Evolutionary conservation across 306 rosid genomes (phyloP), one percentile per base, ranked within the genome.

Genomic region (Potentilla sterilis): DNA sequence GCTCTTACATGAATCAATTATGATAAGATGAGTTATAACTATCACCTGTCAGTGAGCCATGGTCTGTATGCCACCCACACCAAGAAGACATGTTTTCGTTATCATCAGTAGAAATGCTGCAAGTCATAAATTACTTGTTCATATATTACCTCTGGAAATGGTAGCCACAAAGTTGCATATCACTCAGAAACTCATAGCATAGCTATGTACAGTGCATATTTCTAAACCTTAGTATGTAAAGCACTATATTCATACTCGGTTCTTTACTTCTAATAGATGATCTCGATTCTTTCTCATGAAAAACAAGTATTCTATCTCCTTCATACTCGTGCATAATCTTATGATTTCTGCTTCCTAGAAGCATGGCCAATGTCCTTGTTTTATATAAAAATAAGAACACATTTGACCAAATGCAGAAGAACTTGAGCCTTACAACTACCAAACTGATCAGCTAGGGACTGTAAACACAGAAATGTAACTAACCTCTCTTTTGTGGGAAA

Each of bases 11-110:
- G 73, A 58, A 58, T 44, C 43, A 32, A 72, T 34, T 19, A 52
- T 24, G 13, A 34, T 16, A 14, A 61, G 19, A 66, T 6, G 40
- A 43, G 43, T n/a, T 68, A 73, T 40, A 68, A 44, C 38, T 67
- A 19, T 75, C 76, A 94, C 98, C 98, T 94, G 98, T 94, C 77
- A 94, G 86, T 51, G 98, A 94, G 79, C 96, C 97, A 72, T 94
- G 97, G 84, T 94, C 98, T 55, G 96, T 90, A 78, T 94, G 98
- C 98, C 97, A 92, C 42, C 98, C 98, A 66, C 98, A 94, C 98
- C 98, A 94, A 77, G 97, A 92, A 44, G 98, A 94, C 75, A 83
- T 58, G 61, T 90, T 72, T 77, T 82, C 69, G 52, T 55, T 69
- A 85, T 83, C 96, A 74, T 74, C 67, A 63, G 75, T 22, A 67